Percentiles rank a stretch among this genome's conserved stretches.
Evolutionary conservation across 495 filamentous ascomycete genomes (phyloP).

Genomic region (Filosporella fistucella): DNA sequence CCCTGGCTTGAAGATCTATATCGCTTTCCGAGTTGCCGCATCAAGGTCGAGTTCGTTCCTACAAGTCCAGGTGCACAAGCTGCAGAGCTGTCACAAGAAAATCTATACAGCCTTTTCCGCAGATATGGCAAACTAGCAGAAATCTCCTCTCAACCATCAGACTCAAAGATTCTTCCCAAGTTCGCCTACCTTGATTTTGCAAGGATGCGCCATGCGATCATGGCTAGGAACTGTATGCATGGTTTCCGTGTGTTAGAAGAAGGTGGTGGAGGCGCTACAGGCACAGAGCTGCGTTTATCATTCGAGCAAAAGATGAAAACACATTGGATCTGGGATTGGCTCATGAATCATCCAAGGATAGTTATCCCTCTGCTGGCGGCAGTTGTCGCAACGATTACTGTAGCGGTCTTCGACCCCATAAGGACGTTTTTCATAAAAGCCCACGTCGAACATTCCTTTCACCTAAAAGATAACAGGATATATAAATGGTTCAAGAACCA

Average conservation of each 20-base stretch:
- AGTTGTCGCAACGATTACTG: constrained; percentile 74
- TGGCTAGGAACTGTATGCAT: constrained; percentile 85
- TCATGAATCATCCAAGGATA: constrained; percentile 82
- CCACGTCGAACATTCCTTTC: constrained; percentile 74
- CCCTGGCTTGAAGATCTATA: constrained; percentile 95
- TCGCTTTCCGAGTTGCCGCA: constrained; percentile 66
- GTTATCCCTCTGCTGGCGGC: constrained; percentile 80
- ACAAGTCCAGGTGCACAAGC: constrained; percentile 56
- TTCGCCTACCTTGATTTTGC: constrained; percentile 77
- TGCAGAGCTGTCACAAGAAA: constrained; percentile 80
- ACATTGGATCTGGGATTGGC: constrained; percentile 81
- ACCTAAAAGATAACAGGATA: constrained; percentile 63
- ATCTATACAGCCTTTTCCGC: constrained; percentile 81
- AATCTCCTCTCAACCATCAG: constrained; percentile 71
- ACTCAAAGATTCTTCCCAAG: constrained; percentile 77
- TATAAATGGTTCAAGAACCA: constrained; percentile 79
- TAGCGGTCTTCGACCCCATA: constrained; percentile 89
- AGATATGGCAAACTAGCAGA: constrained; percentile 84
- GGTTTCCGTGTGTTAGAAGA: constrained; percentile 65
- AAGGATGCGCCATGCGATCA: constrained; percentile 54
- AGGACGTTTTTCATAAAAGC: constrained; percentile 87
- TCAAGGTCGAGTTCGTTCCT: constrained; percentile 82
- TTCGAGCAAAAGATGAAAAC: constrained; percentile 74
- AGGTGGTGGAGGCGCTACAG: constrained; percentile 64
- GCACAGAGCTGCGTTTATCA: constrained; percentile 70